Evolutionary conservation across 139 green algal genomes (phyloP).

Genomic region (Coccomyxa sp.): DNA sequence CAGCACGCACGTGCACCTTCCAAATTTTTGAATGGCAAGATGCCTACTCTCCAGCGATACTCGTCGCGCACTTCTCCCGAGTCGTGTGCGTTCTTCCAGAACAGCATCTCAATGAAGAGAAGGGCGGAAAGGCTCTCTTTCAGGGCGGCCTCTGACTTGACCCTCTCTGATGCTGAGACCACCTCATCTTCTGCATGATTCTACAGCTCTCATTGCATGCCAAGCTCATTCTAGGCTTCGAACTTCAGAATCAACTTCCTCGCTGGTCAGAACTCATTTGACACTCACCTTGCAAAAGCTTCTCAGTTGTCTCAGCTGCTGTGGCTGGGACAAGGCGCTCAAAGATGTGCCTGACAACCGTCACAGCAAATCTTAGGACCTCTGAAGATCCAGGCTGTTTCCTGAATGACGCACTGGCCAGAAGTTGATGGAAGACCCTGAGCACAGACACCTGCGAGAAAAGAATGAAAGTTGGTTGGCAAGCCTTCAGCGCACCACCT

Average conservation of each 20-base stretch:
- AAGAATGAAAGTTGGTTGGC: not conserved
- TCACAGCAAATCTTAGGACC: conserved; percentile 44
- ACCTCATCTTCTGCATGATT: not conserved
- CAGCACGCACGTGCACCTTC: not conserved
- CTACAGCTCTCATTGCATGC: no score
- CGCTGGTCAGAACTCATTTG: no score
- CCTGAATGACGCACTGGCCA: conserved; percentile 48
- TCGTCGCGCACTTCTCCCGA: conserved; percentile 50
- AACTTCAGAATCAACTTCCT: no score
- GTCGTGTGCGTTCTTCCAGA: conserved; percentile 62
- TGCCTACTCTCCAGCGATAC: conserved; percentile 55
- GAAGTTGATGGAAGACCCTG: conserved; percentile 63
- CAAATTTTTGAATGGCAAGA: no score
- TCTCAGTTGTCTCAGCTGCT: no score
- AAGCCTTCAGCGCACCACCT: no score
- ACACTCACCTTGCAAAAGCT: no score
- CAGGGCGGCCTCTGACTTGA: not conserved
- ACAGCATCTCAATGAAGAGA: conserved; percentile 74
- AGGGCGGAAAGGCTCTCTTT: conserved; percentile 36
- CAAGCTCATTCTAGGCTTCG: no score
- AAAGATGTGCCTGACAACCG: conserved; percentile 51
- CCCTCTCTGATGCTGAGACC: not conserved
- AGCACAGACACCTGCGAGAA: conserved; percentile 64
- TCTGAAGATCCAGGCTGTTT: conserved; percentile 11
- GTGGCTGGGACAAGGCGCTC: conserved; percentile 36